phyloP scores from a whole-genome alignment of 176 grass and related monocot species.

The Cenchrus fungigraminus region DNA sequence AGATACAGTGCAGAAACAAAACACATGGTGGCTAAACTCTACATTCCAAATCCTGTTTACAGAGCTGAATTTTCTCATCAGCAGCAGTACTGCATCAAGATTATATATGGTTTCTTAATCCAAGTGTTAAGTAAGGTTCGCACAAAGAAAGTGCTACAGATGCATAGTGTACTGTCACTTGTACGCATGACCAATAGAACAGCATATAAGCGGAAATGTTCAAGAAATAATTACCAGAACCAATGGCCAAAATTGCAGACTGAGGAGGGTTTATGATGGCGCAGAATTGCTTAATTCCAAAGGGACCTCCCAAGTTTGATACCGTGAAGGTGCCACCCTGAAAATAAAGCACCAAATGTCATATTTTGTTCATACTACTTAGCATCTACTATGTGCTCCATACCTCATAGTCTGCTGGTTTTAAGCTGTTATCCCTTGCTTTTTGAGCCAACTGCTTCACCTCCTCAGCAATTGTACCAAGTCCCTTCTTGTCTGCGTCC shows the following conservation, averaged over 20 bases:
- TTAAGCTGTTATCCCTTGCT: slow-evolving; percentile 87
- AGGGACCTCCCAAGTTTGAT: slow-evolving; percentile 94
- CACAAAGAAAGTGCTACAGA: neutral
- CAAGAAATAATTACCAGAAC: slow-evolving; percentile 63
- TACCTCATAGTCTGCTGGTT: slow-evolving; percentile 95
- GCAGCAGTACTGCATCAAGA: neutral
- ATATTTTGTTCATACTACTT: neutral
- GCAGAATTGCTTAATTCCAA: slow-evolving; percentile 94
- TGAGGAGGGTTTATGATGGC: slow-evolving; percentile 98
- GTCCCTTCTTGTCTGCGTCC: slow-evolving; percentile 97
- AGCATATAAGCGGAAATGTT: neutral
- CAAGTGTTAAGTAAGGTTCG: neutral
- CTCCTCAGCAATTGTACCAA: slow-evolving; percentile 84
- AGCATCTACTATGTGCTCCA: neutral
- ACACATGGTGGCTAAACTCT: neutral
- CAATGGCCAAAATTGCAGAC: slow-evolving; percentile 90
- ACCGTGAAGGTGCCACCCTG: slow-evolving; percentile 95
- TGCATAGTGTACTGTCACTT: neutral
- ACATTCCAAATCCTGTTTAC: neutral
- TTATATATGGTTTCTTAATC: neutral
- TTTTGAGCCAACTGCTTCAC: slow-evolving; percentile 88
- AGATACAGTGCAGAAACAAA: neutral
- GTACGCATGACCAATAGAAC: neutral
- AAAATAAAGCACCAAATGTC: slow-evolving; percentile 37
- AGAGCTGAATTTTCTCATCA: neutral